Conservation (phyloP, 164 flowering plant genomes). For the Tetracentron sinense region DNA sequence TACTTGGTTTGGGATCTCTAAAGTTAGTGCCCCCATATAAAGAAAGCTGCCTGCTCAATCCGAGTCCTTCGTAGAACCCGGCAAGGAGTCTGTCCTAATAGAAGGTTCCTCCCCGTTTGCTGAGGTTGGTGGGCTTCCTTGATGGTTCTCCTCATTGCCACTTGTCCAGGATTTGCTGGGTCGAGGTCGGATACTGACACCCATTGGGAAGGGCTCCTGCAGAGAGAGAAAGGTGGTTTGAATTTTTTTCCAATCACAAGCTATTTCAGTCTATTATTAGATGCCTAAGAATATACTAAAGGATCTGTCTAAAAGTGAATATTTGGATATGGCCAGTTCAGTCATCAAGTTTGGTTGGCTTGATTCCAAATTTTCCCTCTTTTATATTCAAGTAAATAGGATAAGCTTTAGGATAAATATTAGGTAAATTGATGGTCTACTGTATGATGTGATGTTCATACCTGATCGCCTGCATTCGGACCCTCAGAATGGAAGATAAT, state of each 20-base stretch:
- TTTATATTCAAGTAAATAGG: no score
- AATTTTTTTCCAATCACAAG: neutral
- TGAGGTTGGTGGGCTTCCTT: slow-evolving; percentile 42
- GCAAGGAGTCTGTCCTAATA: slow-evolving; percentile 35
- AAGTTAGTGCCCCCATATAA: slow-evolving; percentile 33
- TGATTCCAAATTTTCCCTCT: no score
- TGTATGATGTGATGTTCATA: slow-evolving; percentile 13
- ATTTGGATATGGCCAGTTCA: no score
- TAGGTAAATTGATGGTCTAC: no score
- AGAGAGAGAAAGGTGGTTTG: neutral
- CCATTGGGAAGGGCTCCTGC: slow-evolving; percentile 91
- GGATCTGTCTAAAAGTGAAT: no score
- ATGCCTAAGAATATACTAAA: no score
- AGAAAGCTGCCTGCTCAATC: slow-evolving; percentile 28
- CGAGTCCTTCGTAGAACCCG: slow-evolving; percentile 46
- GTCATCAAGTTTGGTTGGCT: no score
- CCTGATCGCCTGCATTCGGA: slow-evolving; percentile 92
- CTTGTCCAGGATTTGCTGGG: slow-evolving; percentile 40
- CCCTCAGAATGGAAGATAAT: slow-evolving; percentile 85
- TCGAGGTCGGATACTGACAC: slow-evolving; percentile 53
- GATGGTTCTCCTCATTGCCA: slow-evolving; percentile 42
- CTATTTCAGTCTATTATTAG: neutral
- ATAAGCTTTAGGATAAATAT: neutral
- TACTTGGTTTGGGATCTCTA: slow-evolving; percentile 12
- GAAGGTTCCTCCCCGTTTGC: slow-evolving; percentile 41